Conservation (phyloP, 129 eudicot species). For the Flaveria ramosissima region DNA sequence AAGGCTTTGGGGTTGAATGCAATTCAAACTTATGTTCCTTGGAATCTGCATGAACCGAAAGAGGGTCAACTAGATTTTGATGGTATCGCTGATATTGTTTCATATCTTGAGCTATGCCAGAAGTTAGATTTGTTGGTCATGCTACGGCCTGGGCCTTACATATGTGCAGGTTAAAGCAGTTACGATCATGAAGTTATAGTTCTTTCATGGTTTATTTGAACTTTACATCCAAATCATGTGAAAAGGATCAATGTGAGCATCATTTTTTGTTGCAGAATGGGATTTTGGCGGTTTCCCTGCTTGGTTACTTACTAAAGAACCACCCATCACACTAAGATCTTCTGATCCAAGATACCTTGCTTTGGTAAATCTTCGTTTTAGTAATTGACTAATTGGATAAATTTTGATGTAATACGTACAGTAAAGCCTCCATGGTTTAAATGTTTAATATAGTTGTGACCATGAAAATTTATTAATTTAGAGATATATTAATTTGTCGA, state of each 20-base stretch:
- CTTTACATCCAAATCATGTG: slow-evolving; percentile 3
- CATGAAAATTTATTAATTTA: not conserved
- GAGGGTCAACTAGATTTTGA: slow-evolving; percentile 71
- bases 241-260: not conserved
- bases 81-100: slow-evolving; percentile 81
- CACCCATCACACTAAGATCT: slow-evolving; percentile 75
- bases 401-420: not conserved
- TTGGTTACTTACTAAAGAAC: slow-evolving; percentile 86
- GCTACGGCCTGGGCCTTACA: slow-evolving; percentile 96
- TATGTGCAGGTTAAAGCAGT: slow-evolving; percentile 74
- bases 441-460: not conserved
- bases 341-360: slow-evolving; percentile 74
- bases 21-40: slow-evolving; percentile 97
- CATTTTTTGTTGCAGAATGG: slow-evolving; percentile 73
- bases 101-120: slow-evolving; percentile 77
- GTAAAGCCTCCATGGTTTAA: not conserved
- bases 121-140: slow-evolving; percentile 78
- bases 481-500: not conserved
- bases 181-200: not conserved
- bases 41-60: slow-evolving; percentile 95
- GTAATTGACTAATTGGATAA: not conserved
- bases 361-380: slow-evolving; percentile 49
- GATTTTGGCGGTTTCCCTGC: slow-evolving; percentile 97
- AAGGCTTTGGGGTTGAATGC: slow-evolving; percentile 96
- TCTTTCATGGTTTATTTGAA: not conserved